A percentile compares a stretch with the other conserved stretches of the same genome.
These are phyloP conservation scores for Phytophthora meadii DNA, from an alignment of 352 stramenopile genomes.

Conservation along the genomic window DNA sequence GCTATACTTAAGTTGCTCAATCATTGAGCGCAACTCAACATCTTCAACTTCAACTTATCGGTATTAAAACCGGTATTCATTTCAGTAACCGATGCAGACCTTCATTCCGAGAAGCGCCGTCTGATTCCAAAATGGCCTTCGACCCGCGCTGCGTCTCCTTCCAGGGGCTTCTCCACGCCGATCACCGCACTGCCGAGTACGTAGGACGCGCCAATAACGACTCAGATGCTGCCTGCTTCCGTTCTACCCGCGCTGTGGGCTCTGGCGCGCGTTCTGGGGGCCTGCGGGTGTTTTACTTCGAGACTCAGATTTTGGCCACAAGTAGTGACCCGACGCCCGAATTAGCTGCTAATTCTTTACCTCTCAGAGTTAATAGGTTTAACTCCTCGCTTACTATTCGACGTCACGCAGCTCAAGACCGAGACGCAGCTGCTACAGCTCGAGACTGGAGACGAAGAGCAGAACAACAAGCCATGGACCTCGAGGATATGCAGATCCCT, in stretches of 20 bases:
- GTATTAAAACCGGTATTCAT: neutral
- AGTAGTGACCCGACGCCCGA: constrained; percentile 15
- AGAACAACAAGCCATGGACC: constrained; percentile 32
- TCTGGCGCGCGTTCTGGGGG: constrained; percentile 5
- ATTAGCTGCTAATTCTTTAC: constrained; percentile 32
- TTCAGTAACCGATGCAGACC: constrained; percentile 16
- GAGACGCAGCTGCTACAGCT: constrained; percentile 5
- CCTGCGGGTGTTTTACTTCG: constrained; percentile 62
- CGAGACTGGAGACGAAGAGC: constrained; percentile 21
- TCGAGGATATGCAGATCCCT: constrained; percentile 27
- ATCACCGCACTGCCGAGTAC: constrained; percentile 69
- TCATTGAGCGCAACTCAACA: too few relatives aligned
- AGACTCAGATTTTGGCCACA: constrained; percentile 58
- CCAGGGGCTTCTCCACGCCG: constrained; percentile 62
- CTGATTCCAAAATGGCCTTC: constrained; percentile 35
- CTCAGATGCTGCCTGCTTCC: constrained; percentile 65
- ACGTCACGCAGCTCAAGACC: constrained; percentile 13
- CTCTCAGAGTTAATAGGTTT: neutral
- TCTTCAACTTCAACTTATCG: constrained; percentile 1
- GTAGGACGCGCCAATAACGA: constrained; percentile 52
- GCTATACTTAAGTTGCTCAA: too few relatives aligned
- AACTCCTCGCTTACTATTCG: neutral
- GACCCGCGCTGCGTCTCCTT: constrained; percentile 47
- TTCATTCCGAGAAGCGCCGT: constrained; percentile 38
- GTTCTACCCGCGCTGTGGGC: constrained; percentile 31